A percentile compares a stretch with the other conserved stretches of the same genome.
Conservation (phyloP, 202 grass and related monocot genomes). For the Setaria viridis region DNA sequence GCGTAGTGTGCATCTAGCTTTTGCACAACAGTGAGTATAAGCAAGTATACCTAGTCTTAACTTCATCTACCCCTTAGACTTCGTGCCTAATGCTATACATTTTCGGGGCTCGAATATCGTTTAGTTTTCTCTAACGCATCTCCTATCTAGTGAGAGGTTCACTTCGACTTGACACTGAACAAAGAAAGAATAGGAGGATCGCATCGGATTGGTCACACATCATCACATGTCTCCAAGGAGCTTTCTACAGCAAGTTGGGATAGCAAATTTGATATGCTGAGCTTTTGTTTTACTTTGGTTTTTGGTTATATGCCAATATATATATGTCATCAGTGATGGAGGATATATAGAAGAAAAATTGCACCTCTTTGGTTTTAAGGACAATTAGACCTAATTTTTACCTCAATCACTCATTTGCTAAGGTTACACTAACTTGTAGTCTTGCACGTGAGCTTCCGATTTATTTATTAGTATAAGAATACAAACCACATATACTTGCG, state of each 20-base stretch:
- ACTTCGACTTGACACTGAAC: conserved; percentile 10
- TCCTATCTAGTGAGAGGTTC: neutral
- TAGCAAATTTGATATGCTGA: neutral
- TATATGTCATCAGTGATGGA: neutral
- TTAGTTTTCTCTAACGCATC: neutral
- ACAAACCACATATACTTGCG: neutral
- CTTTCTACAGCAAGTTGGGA: conserved; percentile 36
- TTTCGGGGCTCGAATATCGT: neutral
- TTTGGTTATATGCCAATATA: neutral
- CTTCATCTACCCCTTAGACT: no score
- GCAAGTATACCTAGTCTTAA: no score
- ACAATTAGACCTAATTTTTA: neutral
- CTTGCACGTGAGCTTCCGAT: neutral
- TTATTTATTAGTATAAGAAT: neutral
- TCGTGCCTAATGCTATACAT: neutral
- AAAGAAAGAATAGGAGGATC: neutral
- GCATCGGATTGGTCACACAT: conserved; percentile 19
- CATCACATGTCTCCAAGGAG: conserved; percentile 27
- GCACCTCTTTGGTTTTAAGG: neutral
- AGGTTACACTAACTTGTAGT: neutral
- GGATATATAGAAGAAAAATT: neutral
- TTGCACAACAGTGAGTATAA: no score
- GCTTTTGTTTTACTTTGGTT: neutral
- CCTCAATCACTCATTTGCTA: neutral
- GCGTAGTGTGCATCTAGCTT: no score